These are phyloP conservation scores for Hypomontagnella submonticulosa DNA, from an alignment of 495 filamentous ascomycete species.

Conservation along the genomic window DNA sequence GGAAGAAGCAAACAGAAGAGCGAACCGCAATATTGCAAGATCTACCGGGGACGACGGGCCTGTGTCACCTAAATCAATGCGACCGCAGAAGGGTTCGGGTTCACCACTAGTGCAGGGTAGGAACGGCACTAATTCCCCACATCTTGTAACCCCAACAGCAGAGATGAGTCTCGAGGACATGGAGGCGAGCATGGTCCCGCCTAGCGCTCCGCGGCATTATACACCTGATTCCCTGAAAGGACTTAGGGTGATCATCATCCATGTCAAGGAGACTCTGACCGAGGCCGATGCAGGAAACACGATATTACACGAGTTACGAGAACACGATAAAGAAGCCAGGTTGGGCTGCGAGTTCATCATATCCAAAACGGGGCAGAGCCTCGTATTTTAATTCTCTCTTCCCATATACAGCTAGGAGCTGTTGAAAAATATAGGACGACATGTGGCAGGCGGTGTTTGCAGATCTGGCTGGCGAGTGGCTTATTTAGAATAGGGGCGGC, in stretches of 20 bases:
- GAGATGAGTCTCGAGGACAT: constrained; percentile 51
- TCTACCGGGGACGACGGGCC: constrained; percentile 45
- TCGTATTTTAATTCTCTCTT: constrained; percentile 45
- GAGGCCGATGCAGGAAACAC: constrained; percentile 70
- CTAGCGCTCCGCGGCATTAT: constrained; percentile 8
- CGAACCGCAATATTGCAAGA: constrained; percentile 9
- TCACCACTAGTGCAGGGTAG: constrained; percentile 24
- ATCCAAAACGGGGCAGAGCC: constrained; percentile 63
- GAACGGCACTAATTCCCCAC: constrained; percentile 43
- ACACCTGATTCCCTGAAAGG: constrained; percentile 54
- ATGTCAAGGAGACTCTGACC: constrained; percentile 80
- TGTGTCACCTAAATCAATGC: constrained; percentile 53
- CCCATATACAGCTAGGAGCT: constrained; percentile 23
- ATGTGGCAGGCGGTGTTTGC: constrained; percentile 26
- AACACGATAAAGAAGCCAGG: constrained; percentile 66
- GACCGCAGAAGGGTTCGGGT: constrained; percentile 32
- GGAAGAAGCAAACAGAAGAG: constrained; percentile 30
- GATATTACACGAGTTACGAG: constrained; percentile 74
- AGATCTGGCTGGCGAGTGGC: constrained; percentile 7
- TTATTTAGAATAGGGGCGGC: constrained; percentile 22
- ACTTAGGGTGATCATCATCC: constrained; percentile 76
- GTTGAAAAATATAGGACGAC: constrained; percentile 23
- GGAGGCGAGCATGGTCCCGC: constrained; percentile 27
- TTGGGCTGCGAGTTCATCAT: constrained; percentile 85
- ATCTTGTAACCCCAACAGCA: constrained; percentile 51